These are phyloP conservation scores for Termitomyces sp. DNA, from an alignment of 768 basidiomycete species.

Conservation along the genomic window DNA sequence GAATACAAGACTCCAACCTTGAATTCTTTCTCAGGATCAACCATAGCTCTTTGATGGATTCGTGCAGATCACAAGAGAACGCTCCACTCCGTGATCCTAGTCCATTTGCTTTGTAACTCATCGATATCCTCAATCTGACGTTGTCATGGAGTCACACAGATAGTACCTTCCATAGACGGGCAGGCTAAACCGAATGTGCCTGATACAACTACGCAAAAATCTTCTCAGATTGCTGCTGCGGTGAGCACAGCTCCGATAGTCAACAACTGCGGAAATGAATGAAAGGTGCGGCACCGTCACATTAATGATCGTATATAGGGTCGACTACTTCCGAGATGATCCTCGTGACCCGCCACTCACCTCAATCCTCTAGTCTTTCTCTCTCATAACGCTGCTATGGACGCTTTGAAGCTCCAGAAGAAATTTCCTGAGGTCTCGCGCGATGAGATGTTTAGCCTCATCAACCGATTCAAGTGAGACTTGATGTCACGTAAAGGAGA, in stretches of 20 bases:
- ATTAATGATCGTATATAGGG: constrained; percentile 10
- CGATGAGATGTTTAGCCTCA: constrained; percentile 93
- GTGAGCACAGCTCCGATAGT: constrained; percentile 1
- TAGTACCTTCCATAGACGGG: neutral
- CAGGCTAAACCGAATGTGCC: neutral
- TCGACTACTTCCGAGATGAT: constrained; percentile 15
- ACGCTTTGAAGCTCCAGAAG: constrained; percentile 81
- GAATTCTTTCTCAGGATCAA: no score
- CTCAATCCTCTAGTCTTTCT: neutral
- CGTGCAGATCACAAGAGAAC: no score
- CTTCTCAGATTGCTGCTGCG: constrained; percentile 1
- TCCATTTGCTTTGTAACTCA: no score
- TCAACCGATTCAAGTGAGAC: constrained; percentile 93
- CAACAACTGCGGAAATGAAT: neutral
- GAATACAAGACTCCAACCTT: no score
- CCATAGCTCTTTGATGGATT: no score
- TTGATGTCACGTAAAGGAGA: constrained; percentile 1
- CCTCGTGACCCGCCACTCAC: constrained; percentile 1
- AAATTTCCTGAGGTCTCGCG: constrained; percentile 88
- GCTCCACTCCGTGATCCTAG: neutral
- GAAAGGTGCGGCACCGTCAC: constrained; percentile 12
- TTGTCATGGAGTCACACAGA: no score
- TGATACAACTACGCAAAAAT: neutral
- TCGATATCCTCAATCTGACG: neutral
- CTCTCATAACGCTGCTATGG: constrained; percentile 40